Evolutionary conservation across 495 filamentous ascomycete genomes (phyloP).

Genomic region (Poronia punctata): DNA sequence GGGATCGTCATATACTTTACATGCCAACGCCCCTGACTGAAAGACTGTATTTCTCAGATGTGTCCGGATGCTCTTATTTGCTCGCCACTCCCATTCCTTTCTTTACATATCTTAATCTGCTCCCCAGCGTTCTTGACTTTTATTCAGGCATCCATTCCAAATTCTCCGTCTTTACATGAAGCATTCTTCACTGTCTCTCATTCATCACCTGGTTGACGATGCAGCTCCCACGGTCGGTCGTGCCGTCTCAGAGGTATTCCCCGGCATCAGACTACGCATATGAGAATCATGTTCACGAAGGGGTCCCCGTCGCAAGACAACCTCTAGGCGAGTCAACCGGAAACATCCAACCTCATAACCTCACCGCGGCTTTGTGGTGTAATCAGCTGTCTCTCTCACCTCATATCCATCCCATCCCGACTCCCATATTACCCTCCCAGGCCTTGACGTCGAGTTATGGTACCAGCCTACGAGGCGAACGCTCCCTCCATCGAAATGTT

Average conservation of each 20-base stretch:
- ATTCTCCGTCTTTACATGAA: slow-evolving; percentile 25
- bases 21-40: slow-evolving; percentile 18
- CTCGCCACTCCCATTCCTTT: slow-evolving; percentile 31
- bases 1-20: slow-evolving; percentile 22
- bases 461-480: slow-evolving; percentile 27
- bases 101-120: slow-evolving; percentile 28
- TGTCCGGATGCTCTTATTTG: slow-evolving; percentile 24
- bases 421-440: slow-evolving; percentile 38
- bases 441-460: slow-evolving; percentile 31
- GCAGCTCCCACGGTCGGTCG: slow-evolving; percentile 25
- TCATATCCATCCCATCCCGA: slow-evolving; percentile 31
- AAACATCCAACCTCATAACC: slow-evolving; percentile 39
- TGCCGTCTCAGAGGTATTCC: slow-evolving; percentile 27
- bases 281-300: slow-evolving; percentile 23
- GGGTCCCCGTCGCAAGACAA: slow-evolving; percentile 26
- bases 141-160: slow-evolving; percentile 22
- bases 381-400: slow-evolving; percentile 24
- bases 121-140: slow-evolving; percentile 26
- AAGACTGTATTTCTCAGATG: slow-evolving; percentile 19
- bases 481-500: slow-evolving; percentile 27
- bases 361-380: slow-evolving; percentile 34
- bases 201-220: slow-evolving; percentile 16
- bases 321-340: slow-evolving; percentile 44
- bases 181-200: slow-evolving; percentile 26
- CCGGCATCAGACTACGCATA: slow-evolving; percentile 26